These are phyloP conservation scores for Ustilago trichophora DNA, from an alignment of 1,284 basidiomycete species.

Conservation along the genomic window DNA sequence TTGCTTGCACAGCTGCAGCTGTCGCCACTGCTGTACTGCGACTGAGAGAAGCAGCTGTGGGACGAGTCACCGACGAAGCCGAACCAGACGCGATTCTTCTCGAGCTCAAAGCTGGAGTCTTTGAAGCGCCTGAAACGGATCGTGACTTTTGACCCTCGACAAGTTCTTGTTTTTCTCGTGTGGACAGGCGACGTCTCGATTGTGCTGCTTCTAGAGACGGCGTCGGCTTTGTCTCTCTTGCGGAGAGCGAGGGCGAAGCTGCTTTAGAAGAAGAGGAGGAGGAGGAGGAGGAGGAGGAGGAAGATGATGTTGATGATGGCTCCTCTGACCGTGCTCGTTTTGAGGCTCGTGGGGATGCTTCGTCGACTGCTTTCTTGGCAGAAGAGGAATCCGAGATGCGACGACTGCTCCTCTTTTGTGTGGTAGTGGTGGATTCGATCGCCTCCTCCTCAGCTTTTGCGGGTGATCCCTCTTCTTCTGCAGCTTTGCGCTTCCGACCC, in stretches of 20 bases:
- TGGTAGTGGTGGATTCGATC: no score
- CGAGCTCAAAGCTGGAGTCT: slow-evolving; percentile 20
- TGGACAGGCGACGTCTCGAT: slow-evolving; percentile 31
- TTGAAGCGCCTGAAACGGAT: slow-evolving; percentile 1
- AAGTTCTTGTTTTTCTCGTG: slow-evolving; percentile 31
- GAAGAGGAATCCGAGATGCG: slow-evolving; percentile 1
- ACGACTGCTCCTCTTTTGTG: slow-evolving; percentile 15
- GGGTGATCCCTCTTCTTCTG: not conserved
- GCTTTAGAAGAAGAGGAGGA: not conserved
- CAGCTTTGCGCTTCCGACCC: slow-evolving; percentile 22
- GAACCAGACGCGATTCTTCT: slow-evolving; percentile 25
- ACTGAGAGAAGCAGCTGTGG: slow-evolving; percentile 24
- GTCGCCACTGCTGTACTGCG: no score
- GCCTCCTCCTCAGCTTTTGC: no score
- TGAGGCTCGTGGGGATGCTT: slow-evolving; percentile 1
- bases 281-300: not conserved
- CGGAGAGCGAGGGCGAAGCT: no score
- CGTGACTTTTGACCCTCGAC: slow-evolving; percentile 8
- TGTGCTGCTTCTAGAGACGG: not conserved
- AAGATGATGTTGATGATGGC: not conserved
- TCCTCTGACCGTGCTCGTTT: slow-evolving; percentile 10
- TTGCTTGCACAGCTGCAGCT: slow-evolving; percentile 11
- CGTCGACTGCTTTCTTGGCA: not conserved
- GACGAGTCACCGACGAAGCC: slow-evolving; percentile 25
- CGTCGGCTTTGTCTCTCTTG: no score